Conservation (phyloP, 441 rosid species). For the Gossypium gossypioides region DNA sequence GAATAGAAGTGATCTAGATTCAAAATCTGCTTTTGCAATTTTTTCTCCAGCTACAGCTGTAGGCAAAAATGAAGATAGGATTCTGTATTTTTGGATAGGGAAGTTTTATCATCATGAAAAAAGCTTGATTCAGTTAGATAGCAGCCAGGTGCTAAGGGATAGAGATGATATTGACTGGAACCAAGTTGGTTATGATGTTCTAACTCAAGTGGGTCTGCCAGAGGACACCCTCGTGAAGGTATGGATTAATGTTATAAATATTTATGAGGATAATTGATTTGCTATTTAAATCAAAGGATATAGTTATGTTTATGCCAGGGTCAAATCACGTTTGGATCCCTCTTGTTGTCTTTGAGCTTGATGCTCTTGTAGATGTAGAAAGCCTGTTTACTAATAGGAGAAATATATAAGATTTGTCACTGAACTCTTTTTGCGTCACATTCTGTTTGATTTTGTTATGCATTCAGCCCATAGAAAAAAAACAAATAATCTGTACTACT, state of each 20-base stretch:
- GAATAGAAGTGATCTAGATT: constrained; percentile 37
- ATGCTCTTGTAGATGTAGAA: constrained; percentile 6
- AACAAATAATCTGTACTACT: constrained; percentile 9
- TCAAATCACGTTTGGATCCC: not conserved
- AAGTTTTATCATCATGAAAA: constrained; percentile 40
- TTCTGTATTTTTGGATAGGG: constrained; percentile 81
- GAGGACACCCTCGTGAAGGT: constrained; percentile 61
- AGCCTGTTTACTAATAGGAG: not conserved
- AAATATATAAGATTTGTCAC: not conserved
- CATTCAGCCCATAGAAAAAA: not conserved
- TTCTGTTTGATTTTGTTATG: not conserved
- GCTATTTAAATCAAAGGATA: not conserved
- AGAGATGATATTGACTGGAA: constrained; percentile 46
- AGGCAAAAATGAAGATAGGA: constrained; percentile 34
- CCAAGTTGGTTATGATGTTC: constrained; percentile 43
- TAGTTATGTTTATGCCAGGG: not conserved
- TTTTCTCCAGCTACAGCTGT: constrained; percentile 30
- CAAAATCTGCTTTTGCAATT: constrained; percentile 56
- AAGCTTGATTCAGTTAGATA: constrained; percentile 35
- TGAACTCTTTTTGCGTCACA: not conserved
- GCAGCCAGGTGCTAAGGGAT: constrained; percentile 25
- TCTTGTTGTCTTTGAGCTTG: not conserved
- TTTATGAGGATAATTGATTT: not conserved
- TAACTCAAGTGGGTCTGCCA: constrained; percentile 50
- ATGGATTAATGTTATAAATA: constrained; percentile 9